phyloP scores from a whole-genome alignment of 208 protist species.

The Leishmania mexicana region DNA sequence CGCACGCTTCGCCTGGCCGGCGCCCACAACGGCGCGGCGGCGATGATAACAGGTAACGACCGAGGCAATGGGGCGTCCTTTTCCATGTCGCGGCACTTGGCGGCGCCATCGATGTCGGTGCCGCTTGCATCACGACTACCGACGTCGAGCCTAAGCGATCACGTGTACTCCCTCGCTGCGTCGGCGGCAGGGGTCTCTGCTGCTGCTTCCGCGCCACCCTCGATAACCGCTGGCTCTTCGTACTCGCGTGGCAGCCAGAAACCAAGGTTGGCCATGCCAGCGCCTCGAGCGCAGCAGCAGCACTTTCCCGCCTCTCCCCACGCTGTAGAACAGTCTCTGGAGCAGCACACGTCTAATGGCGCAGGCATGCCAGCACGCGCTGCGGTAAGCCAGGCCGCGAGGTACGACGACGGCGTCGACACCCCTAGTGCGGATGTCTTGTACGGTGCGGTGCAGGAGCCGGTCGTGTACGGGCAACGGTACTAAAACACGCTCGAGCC shows the following conservation, averaged over 20 bases:
- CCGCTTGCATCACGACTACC: neutral
- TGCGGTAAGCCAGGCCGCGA: neutral
- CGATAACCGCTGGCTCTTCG: neutral
- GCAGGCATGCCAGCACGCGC: neutral
- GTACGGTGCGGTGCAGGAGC: neutral
- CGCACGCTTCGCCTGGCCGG: constrained; percentile 3
- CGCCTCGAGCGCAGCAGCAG: neutral
- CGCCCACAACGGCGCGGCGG: neutral
- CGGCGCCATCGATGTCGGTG: constrained; percentile 9
- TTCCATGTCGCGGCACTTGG: constrained; percentile 8
- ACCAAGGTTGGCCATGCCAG: no score
- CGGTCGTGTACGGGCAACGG: neutral
- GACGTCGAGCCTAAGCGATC: constrained; percentile 7
- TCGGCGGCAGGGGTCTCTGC: neutral
- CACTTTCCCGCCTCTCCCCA: neutral
- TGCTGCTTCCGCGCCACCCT: neutral
- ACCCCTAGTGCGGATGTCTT: neutral
- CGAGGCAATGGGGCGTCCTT: neutral
- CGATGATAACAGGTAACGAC: neutral
- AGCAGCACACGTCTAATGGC: neutral
- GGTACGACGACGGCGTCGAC: constrained; percentile 12
- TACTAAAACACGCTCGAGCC: constrained; percentile 20
- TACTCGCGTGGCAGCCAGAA: neutral
- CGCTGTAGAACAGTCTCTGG: neutral
- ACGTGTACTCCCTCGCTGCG: neutral